phyloP scores from a whole-genome alignment of 2,329 filamentous ascomycete genomes.

The Emergomyces orientalis region DNA sequence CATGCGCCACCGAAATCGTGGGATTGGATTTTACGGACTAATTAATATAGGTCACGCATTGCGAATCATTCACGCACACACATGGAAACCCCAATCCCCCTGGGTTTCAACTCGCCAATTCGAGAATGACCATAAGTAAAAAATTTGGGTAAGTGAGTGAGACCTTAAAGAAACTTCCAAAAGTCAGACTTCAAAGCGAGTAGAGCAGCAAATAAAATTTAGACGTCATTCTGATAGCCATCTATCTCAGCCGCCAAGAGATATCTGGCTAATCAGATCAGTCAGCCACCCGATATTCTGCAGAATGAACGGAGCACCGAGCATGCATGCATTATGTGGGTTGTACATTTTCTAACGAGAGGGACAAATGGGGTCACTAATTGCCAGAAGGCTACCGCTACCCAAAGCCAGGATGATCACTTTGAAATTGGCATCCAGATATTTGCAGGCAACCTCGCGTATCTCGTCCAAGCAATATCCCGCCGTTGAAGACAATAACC shows the following conservation, averaged over 20 bases:
- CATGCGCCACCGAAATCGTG: not conserved
- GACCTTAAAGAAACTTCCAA: not conserved
- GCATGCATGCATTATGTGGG: not conserved
- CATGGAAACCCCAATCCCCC: not conserved
- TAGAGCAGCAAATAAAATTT: not conserved
- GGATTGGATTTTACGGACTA: not conserved
- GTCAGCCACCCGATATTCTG: not conserved
- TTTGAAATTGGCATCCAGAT: not conserved
- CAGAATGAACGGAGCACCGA: not conserved
- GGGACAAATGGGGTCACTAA: not conserved
- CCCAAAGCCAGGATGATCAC: not conserved
- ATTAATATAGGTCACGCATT: not conserved
- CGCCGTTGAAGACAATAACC: not conserved
- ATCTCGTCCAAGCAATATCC: not conserved
- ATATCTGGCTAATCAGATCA: not conserved
- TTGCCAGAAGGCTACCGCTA: not conserved
- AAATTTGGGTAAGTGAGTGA: not conserved
- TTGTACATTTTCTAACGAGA: not conserved
- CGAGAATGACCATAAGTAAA: not conserved
- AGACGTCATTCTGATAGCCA: not conserved
- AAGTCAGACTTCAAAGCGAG: not conserved
- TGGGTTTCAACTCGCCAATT: not conserved
- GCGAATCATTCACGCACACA: not conserved
- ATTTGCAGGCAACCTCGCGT: not conserved
- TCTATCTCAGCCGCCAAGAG: not conserved